These are phyloP conservation scores for Dioscorea alata DNA, from an alignment of 106 monocot species.

Conservation along the genomic window DNA sequence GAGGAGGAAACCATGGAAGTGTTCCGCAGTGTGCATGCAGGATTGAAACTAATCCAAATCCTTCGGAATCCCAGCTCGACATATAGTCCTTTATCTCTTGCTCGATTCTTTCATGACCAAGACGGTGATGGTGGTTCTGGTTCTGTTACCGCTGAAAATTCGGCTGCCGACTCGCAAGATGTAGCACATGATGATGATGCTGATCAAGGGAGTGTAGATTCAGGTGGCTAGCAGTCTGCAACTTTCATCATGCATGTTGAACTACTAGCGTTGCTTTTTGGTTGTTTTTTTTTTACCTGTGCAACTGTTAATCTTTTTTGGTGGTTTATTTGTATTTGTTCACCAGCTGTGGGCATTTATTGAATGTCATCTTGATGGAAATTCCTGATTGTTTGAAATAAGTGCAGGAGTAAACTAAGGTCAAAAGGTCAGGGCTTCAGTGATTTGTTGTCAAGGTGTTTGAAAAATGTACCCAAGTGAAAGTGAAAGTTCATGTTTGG, in stretches of 20 bases:
- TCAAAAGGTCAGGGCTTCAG: no score
- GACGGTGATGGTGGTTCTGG: conserved; percentile 37
- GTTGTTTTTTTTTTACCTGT: no score
- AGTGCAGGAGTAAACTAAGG: no score
- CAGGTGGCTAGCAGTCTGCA: conserved; percentile 6
- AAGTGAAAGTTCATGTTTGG: no score
- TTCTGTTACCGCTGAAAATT: conserved; percentile 64
- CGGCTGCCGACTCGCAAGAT: conserved; percentile 23
- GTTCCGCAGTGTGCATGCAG: conserved; percentile 66
- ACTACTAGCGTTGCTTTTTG: no score
- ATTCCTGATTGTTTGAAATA: no score
- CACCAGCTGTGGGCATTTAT: no score
- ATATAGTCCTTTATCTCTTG: conserved; percentile 72
- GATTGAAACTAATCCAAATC: conserved; percentile 74
- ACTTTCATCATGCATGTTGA: not conserved
- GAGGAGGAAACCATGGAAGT: conserved; percentile 49
- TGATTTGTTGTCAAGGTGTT: no score
- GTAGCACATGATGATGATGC: conserved; percentile 18
- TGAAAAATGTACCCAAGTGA: no score
- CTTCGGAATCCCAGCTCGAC: conserved; percentile 83
- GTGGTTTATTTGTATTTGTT: no score
- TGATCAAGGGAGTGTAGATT: conserved; percentile 41
- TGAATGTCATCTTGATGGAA: no score
- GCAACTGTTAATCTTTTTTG: no score
- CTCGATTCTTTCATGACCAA: conserved; percentile 48